These are phyloP conservation scores for Amoebophrya sp. DNA, from an alignment of 169 alveolate genomes.

Conservation along the genomic window DNA sequence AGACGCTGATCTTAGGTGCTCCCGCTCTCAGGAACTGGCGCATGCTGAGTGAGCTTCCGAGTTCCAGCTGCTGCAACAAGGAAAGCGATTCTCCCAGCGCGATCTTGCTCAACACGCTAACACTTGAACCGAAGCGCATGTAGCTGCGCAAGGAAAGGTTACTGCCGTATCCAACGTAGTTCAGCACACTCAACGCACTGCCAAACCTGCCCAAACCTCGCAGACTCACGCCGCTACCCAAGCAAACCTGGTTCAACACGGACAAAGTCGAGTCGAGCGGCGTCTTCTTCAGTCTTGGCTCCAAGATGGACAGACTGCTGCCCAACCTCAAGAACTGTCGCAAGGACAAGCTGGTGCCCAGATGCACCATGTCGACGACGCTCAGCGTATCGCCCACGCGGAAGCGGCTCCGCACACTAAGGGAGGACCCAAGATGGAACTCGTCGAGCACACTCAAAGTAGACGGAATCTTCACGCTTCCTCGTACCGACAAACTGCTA, in stretches of 20 bases:
- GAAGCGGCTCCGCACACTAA: too few relatives aligned
- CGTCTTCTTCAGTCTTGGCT: background rate
- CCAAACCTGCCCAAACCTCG: background rate
- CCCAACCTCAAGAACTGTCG: too few relatives aligned
- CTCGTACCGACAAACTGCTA: too few relatives aligned
- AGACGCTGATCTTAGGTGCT: background rate
- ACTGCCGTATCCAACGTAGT: background rate
- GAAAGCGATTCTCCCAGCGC: background rate
- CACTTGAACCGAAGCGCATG: background rate
- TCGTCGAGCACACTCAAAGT: too few relatives aligned
- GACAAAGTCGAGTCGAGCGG: background rate
- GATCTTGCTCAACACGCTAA: background rate
- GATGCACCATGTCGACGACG: too few relatives aligned
- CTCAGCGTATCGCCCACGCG: too few relatives aligned
- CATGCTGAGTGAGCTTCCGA: background rate
- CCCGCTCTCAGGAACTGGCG: background rate
- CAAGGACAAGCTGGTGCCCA: too few relatives aligned
- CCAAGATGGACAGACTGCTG: too few relatives aligned
- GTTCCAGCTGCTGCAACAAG: background rate
- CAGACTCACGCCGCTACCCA: conserved; percentile 6
- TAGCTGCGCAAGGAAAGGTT: background rate
- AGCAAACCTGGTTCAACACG: background rate
- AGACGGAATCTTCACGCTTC: too few relatives aligned
- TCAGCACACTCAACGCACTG: background rate
- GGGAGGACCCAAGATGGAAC: too few relatives aligned